Evolutionary conservation across 805 yeast species (phyloP), one percentile per base, ranked within the genome.

Genomic region (Scheffersomyces coipomensis): DNA sequence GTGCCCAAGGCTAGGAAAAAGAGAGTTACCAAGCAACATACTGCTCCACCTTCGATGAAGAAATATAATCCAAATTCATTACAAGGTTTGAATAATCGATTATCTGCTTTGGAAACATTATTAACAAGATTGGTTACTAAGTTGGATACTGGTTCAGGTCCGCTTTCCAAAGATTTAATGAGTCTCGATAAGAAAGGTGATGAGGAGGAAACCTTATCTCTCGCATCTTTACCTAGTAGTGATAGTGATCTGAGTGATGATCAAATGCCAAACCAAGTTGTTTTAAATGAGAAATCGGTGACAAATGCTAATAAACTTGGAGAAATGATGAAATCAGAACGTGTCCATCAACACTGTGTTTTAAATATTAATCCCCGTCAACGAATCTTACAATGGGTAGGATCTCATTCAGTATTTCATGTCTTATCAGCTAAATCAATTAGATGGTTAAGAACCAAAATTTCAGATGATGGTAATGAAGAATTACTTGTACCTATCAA

Each of bases 401-500:
- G 53, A 3, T 33, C 43, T 9, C 68, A 62, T 36, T 60, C 67
- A 12, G 45, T 61, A 19, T 47, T 53, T 45, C 51, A 58, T 23
- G 47, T 64, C 4, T 52, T 67, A 24, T 61, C 69, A 3, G 57
- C 53, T 22, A 53, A 53, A 33, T 56, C 62, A 16, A 33, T 64
- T 37, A 41, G 37, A 19, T 66, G 65, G 64, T 51, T 67, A 37
- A 48, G 47, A 22, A 42, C 41, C 5, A 50, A 49, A 29, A 38
- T 64, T n/a, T 26, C 37, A 7, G 58, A 57, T 1, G 37, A 39
- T 3, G 48, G 37, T 4, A 46, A 55, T 13, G 55, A 49, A 3
- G 45, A 49, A 9, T 31, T 56, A 13, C 43, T 57, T 8, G 34
- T 44, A 2, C 66, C 68, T 2, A 39, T 65, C 7, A 43, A 47